Evolutionary conservation across 192 early-diverging fungal species (phyloP), one percentile per base, ranked within the genome.

Genomic region (Rhizophagus clarus): DNA sequence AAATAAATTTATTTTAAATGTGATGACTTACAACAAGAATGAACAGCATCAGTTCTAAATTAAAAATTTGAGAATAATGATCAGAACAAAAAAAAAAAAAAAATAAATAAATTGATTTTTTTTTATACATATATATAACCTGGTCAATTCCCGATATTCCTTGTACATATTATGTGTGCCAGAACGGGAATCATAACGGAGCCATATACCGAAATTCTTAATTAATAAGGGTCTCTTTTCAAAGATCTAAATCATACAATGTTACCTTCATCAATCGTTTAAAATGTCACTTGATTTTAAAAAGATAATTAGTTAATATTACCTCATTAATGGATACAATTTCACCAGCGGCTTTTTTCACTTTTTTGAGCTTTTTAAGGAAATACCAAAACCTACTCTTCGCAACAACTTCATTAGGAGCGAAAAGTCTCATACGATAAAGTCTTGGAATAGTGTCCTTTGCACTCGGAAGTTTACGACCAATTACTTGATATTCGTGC

Each of bases 151-250:
- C 83, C 98, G 94, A 95, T 98, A 99, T 93, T 99, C 98, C 94
- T 99, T 99, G 95, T 99, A 99, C 97, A 99, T 99, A 95, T 99
- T 99, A 96, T 99, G 98, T 80, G 97, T 99, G 82, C 98, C 98
- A 61, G 96, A 97, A 87, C 97, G 96, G 79, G 97, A 99, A 89
- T 99, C 93, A 92, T 99, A 99, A 83, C 97, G 96, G 81, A 99
- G 91, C 96, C 95, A 99, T 91, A 99, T 95, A 83, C 98, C 98
- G 85, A 91, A 99, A 95, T 96, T 99, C 93, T 98, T 99, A 84
- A 96, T 93, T 82, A 88, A 86, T 66, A 91, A 85, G 75, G 96
- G 96, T 85, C 94, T 93, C 88, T 97, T 93, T 91, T 98, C 98
- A 87, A 92, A 94, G 91, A 96, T 95, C 92, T 94, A 78, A 37